Base-by-base conservation (phyloP, 2,329 filamentous ascomycete species). In the Aspergillus ustus region DNA sequence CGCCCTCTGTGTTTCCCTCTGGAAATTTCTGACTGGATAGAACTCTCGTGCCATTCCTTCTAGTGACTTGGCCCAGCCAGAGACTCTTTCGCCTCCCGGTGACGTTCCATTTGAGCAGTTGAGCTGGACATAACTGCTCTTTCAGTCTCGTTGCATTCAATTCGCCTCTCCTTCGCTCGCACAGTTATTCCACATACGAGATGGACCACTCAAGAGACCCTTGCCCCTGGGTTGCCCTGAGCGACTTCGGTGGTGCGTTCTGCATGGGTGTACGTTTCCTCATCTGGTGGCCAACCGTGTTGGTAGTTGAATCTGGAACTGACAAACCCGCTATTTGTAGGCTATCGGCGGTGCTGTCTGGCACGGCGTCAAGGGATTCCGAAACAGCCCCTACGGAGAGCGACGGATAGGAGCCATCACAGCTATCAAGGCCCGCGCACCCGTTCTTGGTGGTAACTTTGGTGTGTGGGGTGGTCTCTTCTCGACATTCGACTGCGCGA, bases 141-240 rank as follows among this genome's bases (percentile, higher is more conserved):
- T 60, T 34, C 19, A 48, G 28, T 48, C 44, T 43, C 52, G 53
- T 44, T 45, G 22, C 50, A n/a, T 44, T 55, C 49, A 40, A 43
- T 29, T 46, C 51, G n/a, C 20, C 49, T 53, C 34, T 37, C 44
- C 49, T 52, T 40, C 22, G 52, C 46, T 57, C 45, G 3, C 43
- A 52, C n/a, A 56, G 34, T 15, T 49, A 20, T n/a, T 57, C 58
- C 62, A 59, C 45, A 66, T 61, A 61, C 61, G 55, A 43, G 22
- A 95, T 97, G 91, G 94, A 99, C 88, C 95, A 98, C 85, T 91
- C 91, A 67, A 87, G 95, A 82, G 95, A 98, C 81, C 95, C 95
- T 66, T 98, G 95, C 81, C 95, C 95, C 60, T 98, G 90, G 89
- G 93, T 98, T 74, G 91, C 95, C 68, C 86, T 98, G 69, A 97